These are phyloP conservation scores for Flaveria robusta DNA, from an alignment of 129 eudicot species.

Conservation along the genomic window DNA sequence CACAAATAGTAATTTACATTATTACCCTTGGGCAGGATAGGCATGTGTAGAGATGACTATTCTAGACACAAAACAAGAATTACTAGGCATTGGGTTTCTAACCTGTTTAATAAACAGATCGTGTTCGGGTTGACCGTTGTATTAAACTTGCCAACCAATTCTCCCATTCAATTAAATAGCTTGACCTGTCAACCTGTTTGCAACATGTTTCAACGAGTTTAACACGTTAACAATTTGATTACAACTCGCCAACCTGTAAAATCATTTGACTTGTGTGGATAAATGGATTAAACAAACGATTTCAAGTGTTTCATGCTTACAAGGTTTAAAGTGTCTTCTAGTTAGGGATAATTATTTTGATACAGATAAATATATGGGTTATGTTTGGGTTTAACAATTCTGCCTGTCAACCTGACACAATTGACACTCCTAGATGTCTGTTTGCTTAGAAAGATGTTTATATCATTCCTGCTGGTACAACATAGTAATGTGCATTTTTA, in stretches of 20 bases:
- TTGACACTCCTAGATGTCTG: background rate
- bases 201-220: background rate
- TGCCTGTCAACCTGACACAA: background rate
- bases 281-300: background rate
- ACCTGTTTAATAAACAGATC: background rate
- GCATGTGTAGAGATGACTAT: background rate
- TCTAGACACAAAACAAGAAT: background rate
- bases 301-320: too few relatives aligned
- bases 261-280: background rate
- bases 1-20: constrained; percentile 1
- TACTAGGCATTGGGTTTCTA: background rate
- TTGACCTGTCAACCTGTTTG: too few relatives aligned
- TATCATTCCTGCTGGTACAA: constrained; percentile 6
- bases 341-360: background rate
- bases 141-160: background rate
- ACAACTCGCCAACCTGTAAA: background rate
- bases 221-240: background rate
- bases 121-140: background rate
- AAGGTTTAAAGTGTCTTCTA: background rate
- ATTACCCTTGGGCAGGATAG: background rate
- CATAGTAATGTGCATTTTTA: constrained; percentile 9
- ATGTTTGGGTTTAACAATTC: background rate
- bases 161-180: background rate
- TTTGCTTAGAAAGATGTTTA: background rate
- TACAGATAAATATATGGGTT: background rate